Base-by-base conservation (phyloP, 192 early-diverging fungal genomes). In the Gryganskiella cystojenkinii region DNA sequence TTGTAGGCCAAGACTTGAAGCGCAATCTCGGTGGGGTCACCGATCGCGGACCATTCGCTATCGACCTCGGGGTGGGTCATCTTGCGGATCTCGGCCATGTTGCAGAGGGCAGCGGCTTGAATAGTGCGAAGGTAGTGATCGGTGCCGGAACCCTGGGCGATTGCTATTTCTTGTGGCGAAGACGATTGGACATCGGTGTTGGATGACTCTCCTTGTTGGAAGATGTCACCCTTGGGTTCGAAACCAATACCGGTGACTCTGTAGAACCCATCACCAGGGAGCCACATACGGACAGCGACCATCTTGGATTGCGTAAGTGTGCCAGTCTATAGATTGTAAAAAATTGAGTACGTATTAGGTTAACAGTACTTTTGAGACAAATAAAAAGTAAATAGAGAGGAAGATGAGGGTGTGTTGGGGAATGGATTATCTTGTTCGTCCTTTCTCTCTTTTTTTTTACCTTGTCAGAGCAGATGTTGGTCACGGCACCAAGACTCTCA, bases 381-480 rank as follows among this genome's bases (percentile, higher is more conserved):
- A n/a, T n/a, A n/a, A n/a, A n/a, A n/a, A n/a, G n/a, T n/a, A n/a
- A n/a, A n/a, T n/a, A n/a, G n/a, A n/a, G n/a, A n/a, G n/a, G n/a
- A n/a, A n/a, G n/a, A n/a, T n/a, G n/a, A n/a, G n/a, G n/a, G n/a
- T n/a, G n/a, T n/a, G n/a, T n/a, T n/a, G n/a, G n/a, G n/a, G n/a
- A n/a, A n/a, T n/a, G n/a, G n/a, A n/a, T n/a, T n/a, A n/a, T n/a
- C n/a, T n/a, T n/a, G n/a, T n/a, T n/a, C n/a, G n/a, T n/a, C n/a
- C n/a, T n/a, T n/a, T n/a, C n/a, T n/a, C n/a, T n/a, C n/a, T n/a
- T n/a, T n/a, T n/a, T n/a, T n/a, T n/a, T n/a, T n/a, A n/a, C n/a
- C n/a, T 98, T 98, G 75, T 98, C 96, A 2, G 96, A 97, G 80
- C 96, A 98, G 69, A 98, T 94, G 70, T 93, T 91, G 35, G 94